Conservation (phyloP, 306 rosid species). For the Senna tora region DNA sequence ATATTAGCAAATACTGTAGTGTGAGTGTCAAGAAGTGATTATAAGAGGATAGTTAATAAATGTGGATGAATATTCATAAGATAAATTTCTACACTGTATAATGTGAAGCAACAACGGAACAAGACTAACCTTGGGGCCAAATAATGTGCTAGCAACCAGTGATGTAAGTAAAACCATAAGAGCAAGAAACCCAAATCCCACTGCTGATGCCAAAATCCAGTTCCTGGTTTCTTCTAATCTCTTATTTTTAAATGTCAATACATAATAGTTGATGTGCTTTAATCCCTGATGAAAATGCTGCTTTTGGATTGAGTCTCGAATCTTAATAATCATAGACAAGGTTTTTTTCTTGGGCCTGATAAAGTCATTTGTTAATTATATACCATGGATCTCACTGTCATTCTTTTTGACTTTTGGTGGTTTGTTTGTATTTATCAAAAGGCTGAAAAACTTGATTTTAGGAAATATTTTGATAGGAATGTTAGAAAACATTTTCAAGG, state of each 20-base stretch:
- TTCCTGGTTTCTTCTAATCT: constrained; percentile 47
- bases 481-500: too few species aligned
- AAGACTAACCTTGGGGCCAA: constrained; percentile 69
- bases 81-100: neutral
- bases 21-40: constrained; percentile 3
- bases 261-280: too few species aligned
- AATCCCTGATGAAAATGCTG: too few species aligned
- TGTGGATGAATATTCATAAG: neutral
- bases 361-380: too few species aligned
- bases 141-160: constrained; percentile 45
- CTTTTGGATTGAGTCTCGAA: too few species aligned
- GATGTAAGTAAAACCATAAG: constrained; percentile 63
- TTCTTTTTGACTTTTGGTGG: too few species aligned
- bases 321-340: too few species aligned
- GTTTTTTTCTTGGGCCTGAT: too few species aligned
- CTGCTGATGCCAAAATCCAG: constrained; percentile 66
- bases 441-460: too few species aligned
- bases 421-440: too few species aligned
- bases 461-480: too few species aligned
- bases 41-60: constrained; percentile 3
- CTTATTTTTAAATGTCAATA: constrained; percentile 47
- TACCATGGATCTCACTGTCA: too few species aligned
- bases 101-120: constrained; percentile 15
- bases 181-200: constrained; percentile 69
- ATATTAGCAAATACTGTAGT: neutral